phyloP scores from a whole-genome alignment of 305 asterid genomes.

The Striga hermonthica region DNA sequence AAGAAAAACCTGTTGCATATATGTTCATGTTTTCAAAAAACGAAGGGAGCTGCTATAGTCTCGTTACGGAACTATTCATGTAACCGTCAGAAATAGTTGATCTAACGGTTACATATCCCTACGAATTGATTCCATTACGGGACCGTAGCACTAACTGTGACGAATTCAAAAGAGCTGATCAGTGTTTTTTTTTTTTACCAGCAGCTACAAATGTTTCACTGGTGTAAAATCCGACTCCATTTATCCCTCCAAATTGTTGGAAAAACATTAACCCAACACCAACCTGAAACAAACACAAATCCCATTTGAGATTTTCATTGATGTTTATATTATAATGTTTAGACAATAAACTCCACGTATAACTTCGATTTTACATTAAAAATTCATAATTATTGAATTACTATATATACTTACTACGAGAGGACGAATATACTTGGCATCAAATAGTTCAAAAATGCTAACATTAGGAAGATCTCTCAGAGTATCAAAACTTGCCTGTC shows the following conservation, averaged over 20 bases:
- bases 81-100: too few relatives aligned
- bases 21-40: too few relatives aligned
- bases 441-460: conserved; percentile 49
- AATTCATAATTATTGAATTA: background rate
- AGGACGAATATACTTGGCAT: conserved; percentile 54
- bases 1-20: conserved; percentile 46
- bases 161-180: too few relatives aligned
- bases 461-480: conserved; percentile 59
- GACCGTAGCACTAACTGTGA: too few relatives aligned
- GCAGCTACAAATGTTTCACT: conserved; percentile 71
- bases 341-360: background rate
- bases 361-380: too few relatives aligned
- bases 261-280: conserved; percentile 83
- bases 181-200: too few relatives aligned
- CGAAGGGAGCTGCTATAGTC: too few relatives aligned
- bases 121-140: too few relatives aligned
- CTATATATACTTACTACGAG: conserved; percentile 52
- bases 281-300: conserved; percentile 35
- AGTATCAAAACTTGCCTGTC: conserved; percentile 45
- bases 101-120: too few relatives aligned
- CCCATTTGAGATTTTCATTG: background rate
- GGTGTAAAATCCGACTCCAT: conserved; percentile 77
- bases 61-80: too few relatives aligned
- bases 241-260: conserved; percentile 81
- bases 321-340: background rate